Conservation (phyloP, 2,329 filamentous ascomycete species). For the Pseudogymnoascus sp. region DNA sequence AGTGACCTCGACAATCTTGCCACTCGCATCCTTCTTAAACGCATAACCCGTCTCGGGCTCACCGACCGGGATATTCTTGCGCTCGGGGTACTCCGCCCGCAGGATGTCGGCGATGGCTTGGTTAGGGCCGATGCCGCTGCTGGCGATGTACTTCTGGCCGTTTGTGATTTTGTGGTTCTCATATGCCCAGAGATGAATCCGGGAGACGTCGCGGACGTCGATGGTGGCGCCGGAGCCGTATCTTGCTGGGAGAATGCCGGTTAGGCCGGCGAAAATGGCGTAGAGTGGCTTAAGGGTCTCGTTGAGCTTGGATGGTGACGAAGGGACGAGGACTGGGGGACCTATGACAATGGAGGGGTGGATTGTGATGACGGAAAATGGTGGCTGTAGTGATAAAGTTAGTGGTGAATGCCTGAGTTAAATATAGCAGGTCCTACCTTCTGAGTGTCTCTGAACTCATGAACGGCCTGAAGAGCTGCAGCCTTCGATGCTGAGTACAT, state of each 20-base stretch:
- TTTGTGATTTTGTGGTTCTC: slow-evolving; percentile 31
- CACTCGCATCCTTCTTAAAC: slow-evolving; percentile 21
- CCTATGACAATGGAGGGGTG: slow-evolving; percentile 37
- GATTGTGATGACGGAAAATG: slow-evolving; percentile 33
- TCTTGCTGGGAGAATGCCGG: slow-evolving; percentile 21
- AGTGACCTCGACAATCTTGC: slow-evolving; percentile 14
- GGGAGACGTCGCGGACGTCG: slow-evolving; percentile 39
- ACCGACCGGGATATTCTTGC: slow-evolving; percentile 31
- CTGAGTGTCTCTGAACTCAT: not conserved
- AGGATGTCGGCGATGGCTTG: slow-evolving; percentile 38
- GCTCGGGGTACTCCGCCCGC: slow-evolving; percentile 30
- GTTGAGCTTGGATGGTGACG: slow-evolving; percentile 26
- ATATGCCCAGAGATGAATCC: slow-evolving; percentile 31
- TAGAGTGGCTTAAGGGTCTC: slow-evolving; percentile 29
- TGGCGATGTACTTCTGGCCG: slow-evolving; percentile 35
- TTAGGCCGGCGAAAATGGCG: slow-evolving; percentile 29
- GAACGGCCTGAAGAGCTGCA: not conserved
- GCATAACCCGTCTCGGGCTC: slow-evolving; percentile 34
- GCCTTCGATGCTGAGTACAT: not conserved
- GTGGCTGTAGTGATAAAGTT: not conserved
- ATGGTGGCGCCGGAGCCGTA: slow-evolving; percentile 28
- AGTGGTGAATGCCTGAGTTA: not conserved
- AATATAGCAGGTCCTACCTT: not conserved
- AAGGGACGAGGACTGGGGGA: slow-evolving; percentile 30
- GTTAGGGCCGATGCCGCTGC: slow-evolving; percentile 25